These are phyloP conservation scores for Alternaria ventricosa DNA, from an alignment of 2,329 filamentous ascomycete genomes.

Conservation along the genomic window DNA sequence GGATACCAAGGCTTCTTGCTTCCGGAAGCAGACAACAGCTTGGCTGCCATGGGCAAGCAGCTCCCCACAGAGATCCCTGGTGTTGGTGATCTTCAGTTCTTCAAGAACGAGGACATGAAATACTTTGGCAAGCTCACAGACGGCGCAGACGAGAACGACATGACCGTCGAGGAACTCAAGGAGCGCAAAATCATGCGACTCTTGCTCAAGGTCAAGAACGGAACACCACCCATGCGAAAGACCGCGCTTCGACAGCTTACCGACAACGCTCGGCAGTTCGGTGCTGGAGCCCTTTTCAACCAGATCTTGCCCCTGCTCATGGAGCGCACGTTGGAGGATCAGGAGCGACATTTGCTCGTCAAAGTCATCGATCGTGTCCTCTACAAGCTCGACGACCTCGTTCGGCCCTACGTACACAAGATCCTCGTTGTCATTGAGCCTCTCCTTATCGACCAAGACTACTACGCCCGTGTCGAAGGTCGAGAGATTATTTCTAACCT, in stretches of 20 bases:
- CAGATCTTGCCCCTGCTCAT: slow-evolving; percentile 96
- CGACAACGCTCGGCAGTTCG: slow-evolving; percentile 95
- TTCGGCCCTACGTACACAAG: slow-evolving; percentile 96
- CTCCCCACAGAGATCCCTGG: slow-evolving; percentile 95
- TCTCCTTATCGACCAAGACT: slow-evolving; percentile 98
- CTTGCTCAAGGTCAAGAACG: slow-evolving; percentile 98
- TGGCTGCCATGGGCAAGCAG: slow-evolving; percentile 79
- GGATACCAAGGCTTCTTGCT: slow-evolving; percentile 87
- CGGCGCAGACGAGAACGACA: slow-evolving; percentile 85
- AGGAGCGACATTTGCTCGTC: slow-evolving; percentile 96
- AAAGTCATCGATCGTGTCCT: slow-evolving; percentile 99
- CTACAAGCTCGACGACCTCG: slow-evolving; percentile 97
- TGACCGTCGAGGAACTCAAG: slow-evolving; percentile 95
- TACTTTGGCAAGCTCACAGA: slow-evolving; percentile 99
- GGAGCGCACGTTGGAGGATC: slow-evolving; percentile 97
- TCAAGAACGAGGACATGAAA: slow-evolving; percentile 98
- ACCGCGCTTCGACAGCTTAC: slow-evolving; percentile 96
- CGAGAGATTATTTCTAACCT: slow-evolving; percentile 99
- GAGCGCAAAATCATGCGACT: slow-evolving; percentile 98
- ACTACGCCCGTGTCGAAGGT: slow-evolving; percentile 97
- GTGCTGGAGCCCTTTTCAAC: slow-evolving; percentile 91
- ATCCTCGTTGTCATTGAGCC: slow-evolving; percentile 98
- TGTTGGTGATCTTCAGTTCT: slow-evolving; percentile 94
- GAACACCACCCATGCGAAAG: slow-evolving; percentile 97
- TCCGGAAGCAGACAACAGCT: slow-evolving; percentile 88